Evolutionary conservation across 1,284 basidiomycete species (phyloP), one percentile per base, ranked within the genome.

Genomic region (Hemileia vastatrix): DNA sequence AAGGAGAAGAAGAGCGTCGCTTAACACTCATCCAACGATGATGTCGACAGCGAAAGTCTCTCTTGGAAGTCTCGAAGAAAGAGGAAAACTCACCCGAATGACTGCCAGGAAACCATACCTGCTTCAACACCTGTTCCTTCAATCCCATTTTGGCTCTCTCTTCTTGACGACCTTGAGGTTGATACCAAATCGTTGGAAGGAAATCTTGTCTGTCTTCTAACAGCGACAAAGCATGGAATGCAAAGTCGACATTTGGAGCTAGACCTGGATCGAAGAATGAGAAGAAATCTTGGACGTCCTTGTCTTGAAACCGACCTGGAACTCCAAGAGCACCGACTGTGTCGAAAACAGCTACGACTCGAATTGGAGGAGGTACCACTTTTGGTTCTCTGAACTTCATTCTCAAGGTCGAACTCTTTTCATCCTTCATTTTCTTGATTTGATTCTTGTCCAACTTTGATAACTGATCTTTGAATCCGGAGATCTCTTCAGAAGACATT

Each of bases 131-230:
- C 36, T 61, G 59, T 9, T 21, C n/a, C 11, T 33, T 33, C 40
- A 33, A 57, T 15, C 18, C 43, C 36, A 40, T 11, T 40, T 40
- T 15, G 8, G 8, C 15, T 11, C 36, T 9, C 8, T 11, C 36
- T 15, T 9, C 8, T 15, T 40, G 36, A 40, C 8, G 13, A 43
- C 40, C 51, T n/a, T 36, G 18, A 47, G 47, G 64, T 40, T 68
- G 65, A 47, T 67, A 69, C 66, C 66, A 71, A 47, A 70, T 51
- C 1, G 70, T 72, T 1, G 68, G 69, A 6, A 67, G 23, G 36
- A 70, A 72, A 43, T 72, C 70, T 48, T 69, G 67, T 4, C 70
- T 54, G 47, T 72, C 70, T 52, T 72, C 70, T 27, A 64, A 65
- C n/a, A 72, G 63, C 4, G 64, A 55, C n/a, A 72, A 45, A 9